Evolutionary conservation across 306 rosid genomes (phyloP).

Genomic region (Ormosia semicastrata): DNA sequence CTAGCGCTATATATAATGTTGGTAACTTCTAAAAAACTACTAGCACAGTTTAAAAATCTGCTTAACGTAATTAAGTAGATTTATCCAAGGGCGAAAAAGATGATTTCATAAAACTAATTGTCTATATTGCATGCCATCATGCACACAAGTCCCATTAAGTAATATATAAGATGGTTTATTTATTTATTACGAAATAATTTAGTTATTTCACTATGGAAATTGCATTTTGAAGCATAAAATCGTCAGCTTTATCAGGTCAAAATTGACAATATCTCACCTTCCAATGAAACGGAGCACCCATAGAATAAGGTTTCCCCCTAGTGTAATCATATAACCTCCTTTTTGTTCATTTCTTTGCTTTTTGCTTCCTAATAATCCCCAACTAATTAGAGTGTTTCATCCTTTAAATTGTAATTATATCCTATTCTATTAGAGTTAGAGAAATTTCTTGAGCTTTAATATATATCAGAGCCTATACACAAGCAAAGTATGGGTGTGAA

Average conservation of each 20-base stretch:
- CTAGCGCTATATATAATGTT: neutral
- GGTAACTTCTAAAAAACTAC: neutral
- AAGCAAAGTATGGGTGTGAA: neutral
- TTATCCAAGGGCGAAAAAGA: neutral
- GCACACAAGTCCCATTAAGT: neutral
- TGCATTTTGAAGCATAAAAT: neutral
- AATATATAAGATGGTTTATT: neutral
- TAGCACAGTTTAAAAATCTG: neutral
- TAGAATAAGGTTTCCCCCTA: neutral
- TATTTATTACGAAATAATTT: neutral
- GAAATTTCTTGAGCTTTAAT: neutral
- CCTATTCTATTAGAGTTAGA: neutral
- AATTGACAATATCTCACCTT: neutral
- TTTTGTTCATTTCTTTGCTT: neutral
- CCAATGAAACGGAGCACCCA: neutral
- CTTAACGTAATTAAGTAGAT: neutral
- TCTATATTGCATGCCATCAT: neutral
- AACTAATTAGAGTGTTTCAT: neutral
- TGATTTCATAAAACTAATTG: neutral
- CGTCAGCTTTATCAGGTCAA: neutral
- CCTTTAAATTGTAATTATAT: neutral
- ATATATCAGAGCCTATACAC: neutral
- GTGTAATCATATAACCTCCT: neutral
- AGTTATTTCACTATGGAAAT: neutral
- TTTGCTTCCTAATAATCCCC: constrained; percentile 18